A percentile compares a stretch with the other conserved stretches of the same genome.
Evolutionary conservation across 2,329 filamentous ascomycete genomes (phyloP).

Genomic region (Cytospora chrysosperma): DNA sequence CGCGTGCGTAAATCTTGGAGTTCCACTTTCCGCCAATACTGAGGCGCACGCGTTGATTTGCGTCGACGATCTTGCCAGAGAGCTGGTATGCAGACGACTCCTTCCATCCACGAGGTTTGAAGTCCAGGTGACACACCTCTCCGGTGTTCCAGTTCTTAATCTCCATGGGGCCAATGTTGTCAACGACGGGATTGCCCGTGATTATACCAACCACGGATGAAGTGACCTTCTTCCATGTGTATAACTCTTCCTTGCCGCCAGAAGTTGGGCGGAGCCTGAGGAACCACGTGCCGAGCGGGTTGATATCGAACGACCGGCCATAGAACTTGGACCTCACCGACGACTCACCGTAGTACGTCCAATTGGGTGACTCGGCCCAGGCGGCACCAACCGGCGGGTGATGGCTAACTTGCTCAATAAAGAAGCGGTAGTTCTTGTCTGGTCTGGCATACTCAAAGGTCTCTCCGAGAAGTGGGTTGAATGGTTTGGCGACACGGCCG

Average conservation of each 20-base stretch:
- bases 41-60: slow-evolving; percentile 77
- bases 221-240: slow-evolving; percentile 99
- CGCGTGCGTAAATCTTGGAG: slow-evolving; percentile 90
- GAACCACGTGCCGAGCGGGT: slow-evolving; percentile 96
- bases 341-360: slow-evolving; percentile 97
- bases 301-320: slow-evolving; percentile 95
- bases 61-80: slow-evolving; percentile 79
- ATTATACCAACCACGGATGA: slow-evolving; percentile 98
- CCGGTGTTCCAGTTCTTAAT: slow-evolving; percentile 97
- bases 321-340: slow-evolving; percentile 96
- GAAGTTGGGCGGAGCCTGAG: slow-evolving; percentile 74
- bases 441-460: slow-evolving; percentile 95
- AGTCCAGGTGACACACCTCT: slow-evolving; percentile 84
- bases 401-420: slow-evolving; percentile 97
- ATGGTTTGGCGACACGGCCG: slow-evolving; percentile 94
- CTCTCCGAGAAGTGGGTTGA: slow-evolving; percentile 93
- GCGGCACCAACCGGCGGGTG: slow-evolving; percentile 93
- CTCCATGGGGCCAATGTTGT: slow-evolving; percentile 97
- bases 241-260: slow-evolving; percentile 79
- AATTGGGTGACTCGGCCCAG: slow-evolving; percentile 86
- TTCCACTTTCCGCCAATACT: slow-evolving; percentile 96
- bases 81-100: slow-evolving; percentile 88
- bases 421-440: slow-evolving; percentile 97
- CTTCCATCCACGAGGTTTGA: slow-evolving; percentile 96
- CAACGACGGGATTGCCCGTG: slow-evolving; percentile 92